A percentile compares a stretch with the other conserved stretches of the same genome.
Evolutionary conservation across 2,329 filamentous ascomycete species (phyloP).

Genomic region (Moelleriella libera): DNA sequence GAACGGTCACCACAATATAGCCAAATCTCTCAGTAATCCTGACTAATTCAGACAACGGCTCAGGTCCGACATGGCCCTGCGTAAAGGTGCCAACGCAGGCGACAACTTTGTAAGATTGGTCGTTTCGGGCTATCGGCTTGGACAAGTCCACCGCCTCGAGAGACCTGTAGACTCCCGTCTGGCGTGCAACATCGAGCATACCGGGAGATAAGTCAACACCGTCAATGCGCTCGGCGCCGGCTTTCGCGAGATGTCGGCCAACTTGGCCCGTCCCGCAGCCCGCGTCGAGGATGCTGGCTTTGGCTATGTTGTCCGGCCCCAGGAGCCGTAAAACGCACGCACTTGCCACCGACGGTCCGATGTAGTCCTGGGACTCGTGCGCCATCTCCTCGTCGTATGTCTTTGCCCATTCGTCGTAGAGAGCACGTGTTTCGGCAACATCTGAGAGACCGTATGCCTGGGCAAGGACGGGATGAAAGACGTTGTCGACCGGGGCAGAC

Average conservation of each 20-base stretch:
- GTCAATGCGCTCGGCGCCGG: constrained; percentile 30
- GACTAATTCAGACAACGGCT: constrained; percentile 33
- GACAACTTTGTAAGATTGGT: constrained; percentile 32
- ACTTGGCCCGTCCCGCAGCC: constrained; percentile 43
- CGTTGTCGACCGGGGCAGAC: no score
- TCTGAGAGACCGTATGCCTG: constrained; percentile 4
- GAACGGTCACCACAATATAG: constrained; percentile 34
- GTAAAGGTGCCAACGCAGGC: constrained; percentile 42
- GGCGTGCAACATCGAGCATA: constrained; percentile 37
- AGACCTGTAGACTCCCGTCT: constrained; percentile 29
- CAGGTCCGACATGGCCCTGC: constrained; percentile 37
- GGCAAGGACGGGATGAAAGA: neutral
- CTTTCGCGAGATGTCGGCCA: constrained; percentile 27
- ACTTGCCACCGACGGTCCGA: constrained; percentile 24
- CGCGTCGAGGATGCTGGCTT: constrained; percentile 31
- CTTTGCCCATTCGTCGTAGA: constrained; percentile 22
- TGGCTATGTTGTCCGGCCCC: constrained; percentile 10
- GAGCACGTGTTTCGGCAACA: constrained; percentile 11
- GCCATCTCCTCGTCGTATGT: constrained; percentile 20
- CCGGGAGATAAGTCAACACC: constrained; percentile 36
- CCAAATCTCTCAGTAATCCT: constrained; percentile 31
- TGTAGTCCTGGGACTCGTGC: constrained; percentile 21
- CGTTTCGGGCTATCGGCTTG: constrained; percentile 20
- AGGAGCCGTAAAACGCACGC: constrained; percentile 17
- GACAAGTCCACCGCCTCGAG: constrained; percentile 32